These are phyloP conservation scores for Fusarium sp. DNA, from an alignment of 2,329 filamentous ascomycete genomes.

Conservation along the genomic window DNA sequence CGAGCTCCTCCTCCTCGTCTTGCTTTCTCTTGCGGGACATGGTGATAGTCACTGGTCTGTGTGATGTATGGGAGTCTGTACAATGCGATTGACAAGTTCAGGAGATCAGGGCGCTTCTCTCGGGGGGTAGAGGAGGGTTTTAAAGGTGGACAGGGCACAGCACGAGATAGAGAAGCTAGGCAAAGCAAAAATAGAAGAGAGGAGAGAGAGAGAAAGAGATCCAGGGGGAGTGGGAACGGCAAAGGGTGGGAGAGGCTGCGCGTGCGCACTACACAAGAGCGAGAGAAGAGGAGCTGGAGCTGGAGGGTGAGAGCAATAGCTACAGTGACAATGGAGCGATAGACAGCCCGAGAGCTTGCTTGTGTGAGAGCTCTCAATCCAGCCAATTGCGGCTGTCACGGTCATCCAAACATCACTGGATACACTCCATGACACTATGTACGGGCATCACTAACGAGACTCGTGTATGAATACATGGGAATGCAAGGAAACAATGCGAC, in stretches of 20 bases:
- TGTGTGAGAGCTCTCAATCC: slow-evolving; percentile 26
- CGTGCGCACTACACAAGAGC: slow-evolving; percentile 9
- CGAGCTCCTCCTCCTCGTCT: slow-evolving; percentile 61
- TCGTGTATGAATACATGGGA: slow-evolving; percentile 32
- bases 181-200: slow-evolving; percentile 23
- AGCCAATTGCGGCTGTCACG: slow-evolving; percentile 29
- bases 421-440: slow-evolving; percentile 30
- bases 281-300: slow-evolving; percentile 4
- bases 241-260: slow-evolving; percentile 37
- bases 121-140: slow-evolving; percentile 19
- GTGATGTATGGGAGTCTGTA: slow-evolving; percentile 9
- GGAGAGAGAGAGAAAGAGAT: slow-evolving; percentile 25
- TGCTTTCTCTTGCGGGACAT: slow-evolving; percentile 66
- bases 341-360: slow-evolving; percentile 28
- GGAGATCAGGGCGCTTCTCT: slow-evolving; percentile 10
- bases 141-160: slow-evolving; percentile 26
- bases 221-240: slow-evolving; percentile 33
- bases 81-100: slow-evolving; percentile 18
- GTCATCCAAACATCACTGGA: slow-evolving; percentile 31
- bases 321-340: slow-evolving; percentile 1
- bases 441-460: slow-evolving; percentile 27
- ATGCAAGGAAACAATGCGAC: slow-evolving; percentile 24
- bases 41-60: slow-evolving; percentile 20
- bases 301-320: slow-evolving; percentile 10
- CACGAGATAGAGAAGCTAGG: slow-evolving; percentile 25